Conservation (phyloP, 768 basidiomycete species). For the Ramaria rubella region DNA sequence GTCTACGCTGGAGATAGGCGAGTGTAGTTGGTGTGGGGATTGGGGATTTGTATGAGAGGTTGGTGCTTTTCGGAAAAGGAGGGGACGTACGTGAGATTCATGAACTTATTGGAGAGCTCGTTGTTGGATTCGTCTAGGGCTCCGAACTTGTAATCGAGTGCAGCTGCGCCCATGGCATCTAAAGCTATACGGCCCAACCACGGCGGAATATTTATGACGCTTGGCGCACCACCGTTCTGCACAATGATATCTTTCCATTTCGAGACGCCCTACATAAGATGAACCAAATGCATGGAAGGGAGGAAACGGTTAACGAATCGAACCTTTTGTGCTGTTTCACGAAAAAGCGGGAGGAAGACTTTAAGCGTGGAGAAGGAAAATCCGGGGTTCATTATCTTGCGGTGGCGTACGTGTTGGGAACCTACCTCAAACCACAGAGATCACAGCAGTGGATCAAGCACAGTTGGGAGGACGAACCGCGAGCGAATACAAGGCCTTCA, state of each 20-base stretch:
- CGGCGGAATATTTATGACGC: constrained; percentile 19
- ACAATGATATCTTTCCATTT: not conserved
- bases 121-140: not conserved
- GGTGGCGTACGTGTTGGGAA: constrained; percentile 21
- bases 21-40: too few relatives aligned
- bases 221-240: not conserved
- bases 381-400: constrained; percentile 24
- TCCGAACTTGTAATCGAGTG: not conserved
- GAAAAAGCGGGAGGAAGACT: constrained; percentile 22
- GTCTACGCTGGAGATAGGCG: not conserved
- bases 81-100: too few relatives aligned
- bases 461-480: too few relatives aligned
- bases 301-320: not conserved
- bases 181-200: constrained; percentile 40
- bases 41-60: too few relatives aligned
- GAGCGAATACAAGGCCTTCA: constrained; percentile 16
- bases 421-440: constrained; percentile 8
- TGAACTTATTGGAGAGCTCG: too few relatives aligned
- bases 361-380: constrained; percentile 21
- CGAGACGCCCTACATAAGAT: not conserved
- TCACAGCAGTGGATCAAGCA: constrained; percentile 1
- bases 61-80: too few relatives aligned
- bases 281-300: not conserved
- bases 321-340: constrained; percentile 14
- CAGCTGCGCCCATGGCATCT: constrained; percentile 40